Evolutionary conservation across 495 filamentous ascomycete species (phyloP).

Genomic region (Articulospora tetracladia): DNA sequence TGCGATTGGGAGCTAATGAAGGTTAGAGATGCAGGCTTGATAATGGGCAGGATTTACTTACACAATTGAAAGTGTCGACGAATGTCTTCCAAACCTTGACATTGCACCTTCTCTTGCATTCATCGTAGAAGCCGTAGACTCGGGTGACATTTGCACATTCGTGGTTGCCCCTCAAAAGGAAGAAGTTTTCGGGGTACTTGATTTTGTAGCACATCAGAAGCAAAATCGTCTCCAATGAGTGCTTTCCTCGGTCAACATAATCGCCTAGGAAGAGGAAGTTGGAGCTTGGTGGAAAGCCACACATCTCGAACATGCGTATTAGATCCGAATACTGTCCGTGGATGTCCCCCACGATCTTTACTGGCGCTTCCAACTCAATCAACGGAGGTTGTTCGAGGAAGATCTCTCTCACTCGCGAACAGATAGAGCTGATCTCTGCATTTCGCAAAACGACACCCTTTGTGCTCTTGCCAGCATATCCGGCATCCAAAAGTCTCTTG

Average conservation of each 20-base stretch:
- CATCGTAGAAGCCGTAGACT: constrained; percentile 99
- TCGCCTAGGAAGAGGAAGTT: constrained; percentile 98
- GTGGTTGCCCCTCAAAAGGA: constrained; percentile 93
- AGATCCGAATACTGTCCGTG: constrained; percentile 98
- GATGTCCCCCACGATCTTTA: constrained; percentile 98
- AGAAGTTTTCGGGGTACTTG: constrained; percentile 99
- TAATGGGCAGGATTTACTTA: constrained; percentile 6
- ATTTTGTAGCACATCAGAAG: constrained; percentile 97
- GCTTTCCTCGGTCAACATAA: constrained; percentile 97
- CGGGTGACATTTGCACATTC: constrained; percentile 98
- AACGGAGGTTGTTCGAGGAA: constrained; percentile 91
- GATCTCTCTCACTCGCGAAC: constrained; percentile 77
- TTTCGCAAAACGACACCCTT: constrained; percentile 97
- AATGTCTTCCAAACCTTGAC: constrained; percentile 99
- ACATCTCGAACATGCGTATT: constrained; percentile 99
- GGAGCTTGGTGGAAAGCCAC: constrained; percentile 87
- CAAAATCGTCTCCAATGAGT: constrained; percentile 94
- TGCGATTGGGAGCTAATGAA: constrained; percentile 71
- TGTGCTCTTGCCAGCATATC: constrained; percentile 92
- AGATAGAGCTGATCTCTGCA: constrained; percentile 92
- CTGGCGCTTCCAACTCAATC: constrained; percentile 88
- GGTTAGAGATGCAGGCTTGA: constrained; percentile 2
- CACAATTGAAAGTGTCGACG: constrained; percentile 92
- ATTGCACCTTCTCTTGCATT: constrained; percentile 96
- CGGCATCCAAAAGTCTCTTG: constrained; percentile 86